Percentiles rank a stretch among this genome's conserved stretches.
Evolutionary conservation across 805 yeast genomes (phyloP).

Genomic region (Kazachstania viticola): DNA sequence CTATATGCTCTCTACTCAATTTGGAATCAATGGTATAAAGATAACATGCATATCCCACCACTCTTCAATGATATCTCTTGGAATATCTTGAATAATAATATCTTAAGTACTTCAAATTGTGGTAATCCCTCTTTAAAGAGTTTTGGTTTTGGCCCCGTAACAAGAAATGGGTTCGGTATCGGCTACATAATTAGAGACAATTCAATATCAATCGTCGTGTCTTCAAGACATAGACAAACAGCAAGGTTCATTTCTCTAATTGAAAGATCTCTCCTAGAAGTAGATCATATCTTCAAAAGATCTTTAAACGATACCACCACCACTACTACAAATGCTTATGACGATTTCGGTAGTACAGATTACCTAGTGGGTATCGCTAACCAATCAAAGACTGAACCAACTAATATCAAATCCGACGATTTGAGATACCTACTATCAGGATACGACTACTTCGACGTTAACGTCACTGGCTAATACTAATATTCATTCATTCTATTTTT

Average conservation of each 20-base stretch:
- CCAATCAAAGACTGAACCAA: not conserved
- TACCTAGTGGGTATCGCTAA: conserved; percentile 6
- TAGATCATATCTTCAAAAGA: conserved; percentile 38
- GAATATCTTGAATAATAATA: conserved; percentile 71
- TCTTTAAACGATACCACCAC: conserved; percentile 5
- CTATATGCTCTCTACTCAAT: conserved; percentile 77
- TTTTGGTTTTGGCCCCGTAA: conserved; percentile 88
- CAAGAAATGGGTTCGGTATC: conserved; percentile 85
- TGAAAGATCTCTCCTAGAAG: conserved; percentile 50
- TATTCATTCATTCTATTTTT: no score
- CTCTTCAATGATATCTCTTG: conserved; percentile 81
- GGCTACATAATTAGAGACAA: conserved; percentile 81
- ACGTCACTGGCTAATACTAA: conserved; percentile 16
- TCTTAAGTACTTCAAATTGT: conserved; percentile 78
- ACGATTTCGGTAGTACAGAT: not conserved
- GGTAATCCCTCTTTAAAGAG: conserved; percentile 81
- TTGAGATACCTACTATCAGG: conserved; percentile 54
- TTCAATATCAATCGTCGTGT: conserved; percentile 66
- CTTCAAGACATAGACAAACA: conserved; percentile 85
- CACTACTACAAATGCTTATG: not conserved
- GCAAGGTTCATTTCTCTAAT: conserved; percentile 58
- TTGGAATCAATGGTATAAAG: conserved; percentile 44
- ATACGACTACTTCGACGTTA: conserved; percentile 67
- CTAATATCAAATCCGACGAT: conserved; percentile 24
- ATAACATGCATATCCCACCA: conserved; percentile 41